Evolutionary conservation across 352 stramenopile species (phyloP), one percentile per base, ranked within the genome.

Genomic region (Phytophthora sp.): DNA sequence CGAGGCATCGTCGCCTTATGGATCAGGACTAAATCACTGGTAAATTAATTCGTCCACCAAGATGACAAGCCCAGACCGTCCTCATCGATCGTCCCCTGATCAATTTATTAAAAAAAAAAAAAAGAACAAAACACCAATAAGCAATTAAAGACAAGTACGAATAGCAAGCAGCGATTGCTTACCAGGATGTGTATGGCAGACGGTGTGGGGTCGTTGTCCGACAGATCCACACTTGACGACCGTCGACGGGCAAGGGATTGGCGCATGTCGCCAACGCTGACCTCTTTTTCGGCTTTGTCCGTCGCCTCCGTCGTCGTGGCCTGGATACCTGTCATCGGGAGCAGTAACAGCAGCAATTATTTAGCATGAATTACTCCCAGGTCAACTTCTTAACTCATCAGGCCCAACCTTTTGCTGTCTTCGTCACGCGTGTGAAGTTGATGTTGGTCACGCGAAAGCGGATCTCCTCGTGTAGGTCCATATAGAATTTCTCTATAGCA

Each of bases 341-440:
- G n/a, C 41, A 38, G 7, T 2, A 42, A 18, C 57, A 31, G n/a
- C 16, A 38, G 27, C 13, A 53, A 38, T 18, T 49, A n/a, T n/a
- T 31, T 11, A 73, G 20, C n/a, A 36, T 11, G 13, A n/a, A 21
- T 36, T 33, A 3, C 1, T 39, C 24, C 26, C 27, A n/a, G n/a
- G n/a, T n/a, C 11, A 15, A 23, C 13, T 52, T 15, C 16, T 24
- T n/a, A n/a, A n/a, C n/a, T n/a, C n/a, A n/a, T n/a, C n/a, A n/a
- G n/a, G 4, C 11, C 29, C 21, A 61, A 84, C 82, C 86, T 50
- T 91, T 91, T 27, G 84, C 83, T n/a, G 87, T 95, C 74, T 95
- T 95, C 57, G 81, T 91, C 51, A 95, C 87, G 26, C 82, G 83
- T n/a, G 87, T 95, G 50, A 94, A 95, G 73, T 93, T 95, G 69